Conservation (phyloP, 129 eudicot species). For the Centella asiatica region DNA sequence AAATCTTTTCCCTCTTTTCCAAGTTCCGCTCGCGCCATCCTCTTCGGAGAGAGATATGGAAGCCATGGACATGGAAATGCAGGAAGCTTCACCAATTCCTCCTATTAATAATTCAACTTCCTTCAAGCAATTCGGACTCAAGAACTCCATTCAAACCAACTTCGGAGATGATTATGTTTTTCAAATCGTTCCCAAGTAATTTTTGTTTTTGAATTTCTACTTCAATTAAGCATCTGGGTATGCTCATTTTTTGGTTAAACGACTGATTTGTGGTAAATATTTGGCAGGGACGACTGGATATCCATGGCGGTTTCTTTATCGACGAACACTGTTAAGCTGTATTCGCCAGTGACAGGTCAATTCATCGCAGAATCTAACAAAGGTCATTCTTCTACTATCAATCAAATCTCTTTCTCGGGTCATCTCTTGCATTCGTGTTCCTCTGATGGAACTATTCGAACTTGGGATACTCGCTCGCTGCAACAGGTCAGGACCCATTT, state of each 20-base stretch:
- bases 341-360: constrained; percentile 75
- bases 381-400: constrained; percentile 57
- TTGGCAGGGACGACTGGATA: constrained; percentile 72
- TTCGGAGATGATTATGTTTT: constrained; percentile 94
- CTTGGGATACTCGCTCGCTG: constrained; percentile 80
- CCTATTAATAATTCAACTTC: constrained; percentile 14
- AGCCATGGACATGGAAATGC: constrained; percentile 45
- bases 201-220: neutral
- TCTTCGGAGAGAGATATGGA: constrained; percentile 32
- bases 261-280: neutral
- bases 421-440: constrained; percentile 64
- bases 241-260: neutral
- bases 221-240: neutral
- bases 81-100: constrained; percentile 13
- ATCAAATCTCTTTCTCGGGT: constrained; percentile 46
- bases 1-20: neutral
- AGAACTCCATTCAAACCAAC: constrained; percentile 78
- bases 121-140: constrained; percentile 47
- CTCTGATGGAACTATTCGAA: constrained; percentile 74
- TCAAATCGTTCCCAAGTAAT: constrained; percentile 69
- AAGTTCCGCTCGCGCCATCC: constrained; percentile 12
- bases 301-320: constrained; percentile 93
- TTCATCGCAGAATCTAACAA: constrained; percentile 57
- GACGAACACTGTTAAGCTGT: constrained; percentile 63
- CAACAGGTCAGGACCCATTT: constrained; percentile 39